Base-by-base conservation (phyloP, 2,329 filamentous ascomycete species). In the Venturia nashicola region DNA sequence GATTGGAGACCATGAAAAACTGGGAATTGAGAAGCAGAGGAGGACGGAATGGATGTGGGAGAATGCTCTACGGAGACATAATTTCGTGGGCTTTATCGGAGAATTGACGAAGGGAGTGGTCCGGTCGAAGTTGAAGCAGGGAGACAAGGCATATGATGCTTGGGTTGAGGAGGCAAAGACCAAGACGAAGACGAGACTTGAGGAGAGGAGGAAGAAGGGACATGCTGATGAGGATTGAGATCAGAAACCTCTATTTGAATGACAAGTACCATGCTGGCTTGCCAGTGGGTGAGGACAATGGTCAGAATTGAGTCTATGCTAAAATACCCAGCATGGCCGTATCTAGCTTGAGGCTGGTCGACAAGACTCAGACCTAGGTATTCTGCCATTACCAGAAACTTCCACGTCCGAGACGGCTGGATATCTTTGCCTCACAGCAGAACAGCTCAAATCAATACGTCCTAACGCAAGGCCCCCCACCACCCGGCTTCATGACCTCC, bases 21-120 rank as follows among this genome's bases (percentile, higher is more conserved):
- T 97, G 68, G 85, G 85, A 68, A 80, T 87, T 63, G 92, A 97
- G 80, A 85, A 93, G 78, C 81, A 83, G 72, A 96, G 96, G 83
- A 82, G 94, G 62, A 82, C 82, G 65, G 89, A 87, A 67, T 99
- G 94, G 94, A 83, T 86, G 72, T 97, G 94, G 82, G 94, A 99
- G 82, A 99, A 99, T 76, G 89, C 91, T 12, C 79, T 99, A 71
- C 79, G 94, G 66, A 80, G 89, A 70, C 93, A 96, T 76, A 99
- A 99, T 76, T 99, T 99, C 78, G 90, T 99, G 0, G 93, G 91
- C 0, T 97, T 99, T 71, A 89, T 93, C 3, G 91, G 90, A 14
- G 91, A 97, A 78, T 80, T 97, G 66, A 78, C 96, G 69, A 95
- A 94, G 79, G 89, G 86, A 0, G 93, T 97, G 4, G 88, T 91